Base-by-base conservation (phyloP, 176 grass and related monocot species). In the Juncus effusus region DNA sequence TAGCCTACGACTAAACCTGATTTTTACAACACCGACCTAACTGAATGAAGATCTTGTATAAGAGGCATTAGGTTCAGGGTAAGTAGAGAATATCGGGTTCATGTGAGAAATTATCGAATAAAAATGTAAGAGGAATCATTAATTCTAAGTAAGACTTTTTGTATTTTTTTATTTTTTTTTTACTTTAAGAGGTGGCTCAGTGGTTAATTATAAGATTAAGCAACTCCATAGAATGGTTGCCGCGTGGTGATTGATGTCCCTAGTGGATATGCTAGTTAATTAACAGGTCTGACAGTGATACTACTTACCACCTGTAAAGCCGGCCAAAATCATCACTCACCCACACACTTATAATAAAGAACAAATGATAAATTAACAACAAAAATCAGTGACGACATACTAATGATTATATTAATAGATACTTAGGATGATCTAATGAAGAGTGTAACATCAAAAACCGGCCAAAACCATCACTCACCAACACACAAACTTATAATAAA, bases 181-280 rank as follows among this genome's bases (percentile, higher is more conserved):
- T 53, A 69, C 50, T 55, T 55, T 56, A 56, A 14, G 66, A 69
- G 51, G 66, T 69, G 51, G 66, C 36, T 55, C 56, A 69, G 47
- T 69, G 40, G 14, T 56, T 69, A 40, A 69, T 69, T 69, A 16
- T 38, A 69, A 3, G 15, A 68, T 68, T 68, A 68, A 68, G 11
- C 47, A 6, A 38, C 13, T 28, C 36, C 65, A 68, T n/a, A 38
- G 2, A 68, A 38, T 54, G 65, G 38, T 55, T 40, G 41, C 7
- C 28, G 12, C 35, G 49, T 69, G 2, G 12, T 8, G 6, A 8
- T 16, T 40, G 12, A 40, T 13, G 51, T 69, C 66, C 51, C 16
- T 8, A 52, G 49, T 52, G 49, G 49, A 28, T 28, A 28, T 28
- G 19, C 19, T 28, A 28, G 19, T 28, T 28, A 28, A 28, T 28